Evolutionary conservation across 2,329 filamentous ascomycete species (phyloP), one percentile per base, ranked within the genome.

Genomic region (Didymellaceae sp.): DNA sequence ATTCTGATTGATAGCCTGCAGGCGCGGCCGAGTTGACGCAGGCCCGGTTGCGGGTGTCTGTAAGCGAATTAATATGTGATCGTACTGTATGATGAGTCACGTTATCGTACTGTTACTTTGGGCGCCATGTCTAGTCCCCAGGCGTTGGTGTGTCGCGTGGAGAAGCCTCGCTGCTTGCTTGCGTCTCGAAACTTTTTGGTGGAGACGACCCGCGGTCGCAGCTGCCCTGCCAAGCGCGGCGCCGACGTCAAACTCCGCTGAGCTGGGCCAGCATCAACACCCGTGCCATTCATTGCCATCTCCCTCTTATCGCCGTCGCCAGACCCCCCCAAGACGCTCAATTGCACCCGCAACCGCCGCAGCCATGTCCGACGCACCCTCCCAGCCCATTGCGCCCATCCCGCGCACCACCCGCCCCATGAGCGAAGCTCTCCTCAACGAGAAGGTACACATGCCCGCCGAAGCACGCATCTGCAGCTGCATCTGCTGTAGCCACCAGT

Each of bases 351-450:
- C 62, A 58, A 57, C 39, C 17, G 47, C 54, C 37, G 55, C 57
- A 71, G 72, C 71, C 72, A 86, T 86, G 83, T 79, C 82, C 74
- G 82, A 85, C 78, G 59, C 78, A 79, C 81, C 72, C 77, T 73
- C 72, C 51, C 66, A 77, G 55, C 67, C 83, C 68, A 76, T 82
- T 60, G 79, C 84, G 63, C 82, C 86, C 66, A 82, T 89, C 73
- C 83, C 88, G 75, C 86, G 90, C 66, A 79, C 85, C 57, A 84
- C 77, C 72, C 83, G 84, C 77, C 93, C 94, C 59, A 89, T 97
- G 79, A 97, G 93, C 82, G 94, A 99, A 82, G 90, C 93, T 72
- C 86, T 99, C 70, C 85, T 99, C 73, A 97, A 97, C 78, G 94
- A 99, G 80, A 99, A 99, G 91, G 94, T 97, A 86, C 64, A 45